phyloP scores from a whole-genome alignment of 202 grass and related monocot species.

The Tripidium arundinaceum region DNA sequence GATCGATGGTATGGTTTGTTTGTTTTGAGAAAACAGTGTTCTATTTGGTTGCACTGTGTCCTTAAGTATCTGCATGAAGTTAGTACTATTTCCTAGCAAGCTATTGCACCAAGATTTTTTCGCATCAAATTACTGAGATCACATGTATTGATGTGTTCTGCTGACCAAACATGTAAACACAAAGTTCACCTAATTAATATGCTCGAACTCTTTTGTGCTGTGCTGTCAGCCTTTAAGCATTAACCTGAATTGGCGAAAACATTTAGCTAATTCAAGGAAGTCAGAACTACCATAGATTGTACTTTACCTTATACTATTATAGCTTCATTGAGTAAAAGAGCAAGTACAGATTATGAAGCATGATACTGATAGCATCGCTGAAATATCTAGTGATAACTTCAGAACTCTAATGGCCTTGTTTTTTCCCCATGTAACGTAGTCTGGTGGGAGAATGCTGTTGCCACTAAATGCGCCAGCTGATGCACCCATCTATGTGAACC shows the following conservation, averaged over 20 bases:
- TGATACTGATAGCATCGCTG: neutral
- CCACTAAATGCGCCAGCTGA: constrained; percentile 60
- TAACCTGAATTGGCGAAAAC: neutral
- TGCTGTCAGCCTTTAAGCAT: neutral
- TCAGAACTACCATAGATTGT: neutral
- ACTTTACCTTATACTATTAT: neutral
- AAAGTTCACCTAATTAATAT: neutral
- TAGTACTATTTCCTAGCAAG: neutral
- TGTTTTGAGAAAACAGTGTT: neutral
- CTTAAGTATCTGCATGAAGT: neutral
- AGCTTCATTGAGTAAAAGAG: neutral
- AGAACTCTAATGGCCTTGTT: neutral
- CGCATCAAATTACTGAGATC: neutral
- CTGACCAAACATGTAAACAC: neutral
- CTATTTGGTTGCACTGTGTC: neutral
- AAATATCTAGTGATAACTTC: neutral
- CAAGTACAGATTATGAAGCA: neutral
- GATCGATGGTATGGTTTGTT: constrained; percentile 54
- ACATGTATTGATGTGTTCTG: neutral
- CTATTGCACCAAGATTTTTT: neutral
- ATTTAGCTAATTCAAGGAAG: neutral
- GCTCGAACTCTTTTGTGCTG: neutral
- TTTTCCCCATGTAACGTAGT: constrained; percentile 22
- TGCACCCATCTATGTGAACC: constrained; percentile 76
- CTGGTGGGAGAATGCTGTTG: constrained; percentile 64